Percentiles rank a stretch among this genome's conserved stretches.
phyloP scores from a whole-genome alignment of 1,284 basidiomycete genomes.

The Moesziomyces sp. region DNA sequence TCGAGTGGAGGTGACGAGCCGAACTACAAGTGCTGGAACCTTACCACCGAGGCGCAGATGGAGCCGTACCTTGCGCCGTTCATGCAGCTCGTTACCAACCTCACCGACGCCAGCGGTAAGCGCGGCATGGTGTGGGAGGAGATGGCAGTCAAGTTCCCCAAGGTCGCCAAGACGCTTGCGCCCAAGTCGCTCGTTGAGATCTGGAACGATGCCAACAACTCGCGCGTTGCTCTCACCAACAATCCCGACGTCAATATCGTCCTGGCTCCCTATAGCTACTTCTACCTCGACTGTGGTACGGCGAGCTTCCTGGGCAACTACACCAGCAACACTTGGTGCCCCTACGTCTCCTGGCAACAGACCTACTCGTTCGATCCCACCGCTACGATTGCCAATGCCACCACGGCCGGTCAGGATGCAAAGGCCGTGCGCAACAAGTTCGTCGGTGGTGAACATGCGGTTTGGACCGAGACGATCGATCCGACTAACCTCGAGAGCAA shows the following conservation, averaged over 20 bases:
- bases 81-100: slow-evolving; percentile 72
- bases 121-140: slow-evolving; percentile 80
- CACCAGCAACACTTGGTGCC: slow-evolving; percentile 73
- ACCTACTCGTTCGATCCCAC: slow-evolving; percentile 79
- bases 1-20: slow-evolving; percentile 86
- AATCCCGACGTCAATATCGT: slow-evolving; percentile 76
- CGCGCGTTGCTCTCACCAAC: slow-evolving; percentile 74
- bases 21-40: slow-evolving; percentile 76
- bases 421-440: slow-evolving; percentile 69
- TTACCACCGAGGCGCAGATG: slow-evolving; percentile 39
- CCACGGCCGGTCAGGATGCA: not conserved
- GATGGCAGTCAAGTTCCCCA: slow-evolving; percentile 60
- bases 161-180: slow-evolving; percentile 70
- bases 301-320: slow-evolving; percentile 80
- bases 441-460: slow-evolving; percentile 77
- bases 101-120: slow-evolving; percentile 71
- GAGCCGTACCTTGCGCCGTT: slow-evolving; percentile 72
- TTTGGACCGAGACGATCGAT: slow-evolving; percentile 83
- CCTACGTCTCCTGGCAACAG: slow-evolving; percentile 63
- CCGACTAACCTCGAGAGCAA: slow-evolving; percentile 78
- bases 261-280: slow-evolving; percentile 74
- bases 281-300: slow-evolving; percentile 78
- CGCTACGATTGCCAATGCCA: slow-evolving; percentile 36
- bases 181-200: slow-evolving; percentile 78
- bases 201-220: slow-evolving; percentile 78